Conservation (phyloP, 768 basidiomycete species). For the Paxillus ammoniavirescens region DNA sequence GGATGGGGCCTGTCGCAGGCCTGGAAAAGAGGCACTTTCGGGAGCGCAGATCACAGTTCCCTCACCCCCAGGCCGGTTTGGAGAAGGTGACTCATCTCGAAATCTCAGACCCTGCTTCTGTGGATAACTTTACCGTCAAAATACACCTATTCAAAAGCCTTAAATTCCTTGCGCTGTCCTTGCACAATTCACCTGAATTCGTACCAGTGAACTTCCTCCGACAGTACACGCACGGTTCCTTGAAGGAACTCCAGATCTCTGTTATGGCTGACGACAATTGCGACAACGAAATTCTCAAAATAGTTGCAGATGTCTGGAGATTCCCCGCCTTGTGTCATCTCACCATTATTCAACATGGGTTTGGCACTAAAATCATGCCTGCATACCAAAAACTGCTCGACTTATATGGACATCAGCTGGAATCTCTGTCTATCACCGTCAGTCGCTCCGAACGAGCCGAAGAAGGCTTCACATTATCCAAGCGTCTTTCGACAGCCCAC, state of each 20-base stretch:
- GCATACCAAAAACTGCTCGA: neutral
- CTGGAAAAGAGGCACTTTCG: neutral
- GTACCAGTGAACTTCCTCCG: neutral
- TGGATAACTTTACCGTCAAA: neutral
- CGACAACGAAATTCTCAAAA: neutral
- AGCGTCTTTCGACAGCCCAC: too few species aligned
- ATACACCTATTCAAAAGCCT: neutral
- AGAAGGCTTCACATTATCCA: too few species aligned
- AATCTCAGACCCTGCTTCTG: neutral
- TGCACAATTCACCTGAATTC: neutral
- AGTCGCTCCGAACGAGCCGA: too few species aligned
- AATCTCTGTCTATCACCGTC: too few species aligned
- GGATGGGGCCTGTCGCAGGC: too few species aligned
- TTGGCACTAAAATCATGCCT: neutral
- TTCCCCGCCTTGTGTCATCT: neutral
- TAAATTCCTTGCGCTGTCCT: neutral
- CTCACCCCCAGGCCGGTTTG: neutral
- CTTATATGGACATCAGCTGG: neutral
- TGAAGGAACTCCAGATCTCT: constrained; percentile 1
- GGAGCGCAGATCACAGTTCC: neutral
- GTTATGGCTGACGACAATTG: neutral
- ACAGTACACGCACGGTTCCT: neutral
- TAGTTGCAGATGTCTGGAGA: neutral
- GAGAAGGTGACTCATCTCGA: neutral
- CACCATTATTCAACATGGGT: neutral